Percentiles rank a stretch among this genome's conserved stretches.
Evolutionary conservation across 2,329 filamentous ascomycete species (phyloP).

Genomic region (Stagonosporopsis cucurbitacearum): DNA sequence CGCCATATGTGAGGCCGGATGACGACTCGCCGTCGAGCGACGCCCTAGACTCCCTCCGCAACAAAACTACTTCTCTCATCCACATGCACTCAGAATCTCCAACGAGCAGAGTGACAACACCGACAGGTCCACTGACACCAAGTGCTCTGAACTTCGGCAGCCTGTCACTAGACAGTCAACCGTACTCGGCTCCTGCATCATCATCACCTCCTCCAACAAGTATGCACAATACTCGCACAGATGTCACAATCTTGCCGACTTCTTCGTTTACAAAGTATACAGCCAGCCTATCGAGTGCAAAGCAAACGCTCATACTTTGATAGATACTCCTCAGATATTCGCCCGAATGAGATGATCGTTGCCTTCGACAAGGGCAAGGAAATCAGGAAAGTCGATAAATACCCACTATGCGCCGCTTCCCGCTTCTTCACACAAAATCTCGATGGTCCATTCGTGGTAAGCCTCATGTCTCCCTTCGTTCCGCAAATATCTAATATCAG

Average conservation of each 20-base stretch:
- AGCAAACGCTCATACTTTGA: neutral
- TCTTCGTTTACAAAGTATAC: conserved; percentile 17
- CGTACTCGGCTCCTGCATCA: neutral
- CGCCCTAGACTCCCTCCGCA: neutral
- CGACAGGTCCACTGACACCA: conserved; percentile 10
- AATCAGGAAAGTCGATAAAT: conserved; percentile 22
- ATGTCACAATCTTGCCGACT: conserved; percentile 9
- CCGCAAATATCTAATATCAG: neutral
- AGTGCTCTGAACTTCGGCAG: conserved; percentile 22
- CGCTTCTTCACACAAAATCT: conserved; percentile 24
- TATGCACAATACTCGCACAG: conserved; percentile 10
- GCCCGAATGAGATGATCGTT: conserved; percentile 23
- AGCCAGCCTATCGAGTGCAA: neutral
- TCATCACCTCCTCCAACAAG: neutral
- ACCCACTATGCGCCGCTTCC: conserved; percentile 24
- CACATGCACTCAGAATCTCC: neutral
- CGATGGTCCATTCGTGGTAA: conserved; percentile 18
- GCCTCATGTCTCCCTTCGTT: neutral
- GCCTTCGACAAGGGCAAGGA: conserved; percentile 27
- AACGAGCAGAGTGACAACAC: neutral
- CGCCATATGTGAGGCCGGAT: conserved; percentile 1
- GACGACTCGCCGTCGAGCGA: neutral
- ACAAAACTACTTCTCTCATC: neutral
- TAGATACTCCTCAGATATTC: conserved; percentile 20
- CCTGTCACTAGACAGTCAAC: conserved; percentile 17